Evolutionary conservation across 257 asterid species (phyloP).

Genomic region (Primulina eburnea): DNA sequence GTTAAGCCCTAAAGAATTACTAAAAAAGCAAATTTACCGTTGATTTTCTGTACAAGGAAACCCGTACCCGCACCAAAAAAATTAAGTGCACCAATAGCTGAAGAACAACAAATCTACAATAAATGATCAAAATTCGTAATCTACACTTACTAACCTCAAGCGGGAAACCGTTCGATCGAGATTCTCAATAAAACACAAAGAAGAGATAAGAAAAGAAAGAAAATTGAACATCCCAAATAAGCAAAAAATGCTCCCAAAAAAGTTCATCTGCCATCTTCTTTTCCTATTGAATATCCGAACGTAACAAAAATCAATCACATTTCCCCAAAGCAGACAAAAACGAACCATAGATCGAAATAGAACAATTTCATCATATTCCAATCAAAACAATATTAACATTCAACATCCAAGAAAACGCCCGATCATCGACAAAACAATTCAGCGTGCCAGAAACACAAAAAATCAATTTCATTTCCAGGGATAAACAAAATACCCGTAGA

Average conservation of each 20-base stretch:
- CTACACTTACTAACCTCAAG: conserved; percentile 9
- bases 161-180: conserved; percentile 17
- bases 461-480: not conserved
- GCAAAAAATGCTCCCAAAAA: not conserved
- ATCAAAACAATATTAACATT: no score
- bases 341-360: not conserved
- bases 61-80: not conserved
- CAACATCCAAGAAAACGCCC: not conserved
- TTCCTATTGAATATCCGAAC: not conserved
- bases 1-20: conserved; percentile 8
- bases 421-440: not conserved
- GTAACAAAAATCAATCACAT: not conserved
- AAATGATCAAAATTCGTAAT: conserved; percentile 12
- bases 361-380: not conserved
- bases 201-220: conserved; percentile 11
- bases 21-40: conserved; percentile 7
- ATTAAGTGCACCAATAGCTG: conserved; percentile 4
- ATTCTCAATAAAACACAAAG: conserved; percentile 21
- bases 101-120: conserved; percentile 16
- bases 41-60: conserved; percentile 6
- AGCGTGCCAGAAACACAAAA: not conserved
- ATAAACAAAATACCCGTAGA: not conserved
- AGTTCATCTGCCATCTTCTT: not conserved
- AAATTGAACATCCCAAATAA: not conserved
- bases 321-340: not conserved